Base-by-base conservation (phyloP, 2,329 filamentous ascomycete species). In the Xylaria sp. region DNA sequence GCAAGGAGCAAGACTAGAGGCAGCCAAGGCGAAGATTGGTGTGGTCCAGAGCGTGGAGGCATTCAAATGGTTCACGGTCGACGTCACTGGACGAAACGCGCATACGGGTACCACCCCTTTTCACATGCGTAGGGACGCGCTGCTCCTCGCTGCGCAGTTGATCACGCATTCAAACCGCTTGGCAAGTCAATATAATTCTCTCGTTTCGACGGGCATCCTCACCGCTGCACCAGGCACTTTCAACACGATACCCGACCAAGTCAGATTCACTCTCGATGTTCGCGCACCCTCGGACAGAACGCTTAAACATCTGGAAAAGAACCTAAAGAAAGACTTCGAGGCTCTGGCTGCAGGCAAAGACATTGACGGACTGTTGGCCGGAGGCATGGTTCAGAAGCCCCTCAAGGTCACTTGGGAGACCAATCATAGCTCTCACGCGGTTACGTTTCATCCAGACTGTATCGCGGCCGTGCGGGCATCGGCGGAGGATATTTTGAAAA, bases 41-140 rank as follows among this genome's bases (percentile, higher is more conserved):
- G 80, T 90, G 5, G 89, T 92, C 3, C 81, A 82, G 37, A 88
- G 88, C 2, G 88, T 89, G 1, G 89, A 92, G 70, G 87, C 86
- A 4, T 91, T 90, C 72, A 83, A 84, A 59, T 92, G 89, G 89
- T 86, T 85, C 71, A 87, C 83, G 0, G 72, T 92, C 44, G 83
- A 82, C 4, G 80, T 92, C 2, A 76, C 76, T 8, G 89, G 89
- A 1, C 77, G 83, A 66, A 88, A 91, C 65, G 83, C 83, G 4
- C 89, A 92, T 69, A 91, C 89, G 0, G 89, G 89, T 1, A 91
- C 89, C 0, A 92, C 89, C 0, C 84, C 86, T 35, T 83, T 90
- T 52, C 75, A 78, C 39, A 81, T 84, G 59, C 82, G 89, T 16
- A 82, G 83, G 4, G 89, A 92, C 70, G 85, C 89, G 1, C 76